Evolutionary conservation across 108 stramenopile genomes (phyloP).

Genomic region (Parietichytrium sp.): DNA sequence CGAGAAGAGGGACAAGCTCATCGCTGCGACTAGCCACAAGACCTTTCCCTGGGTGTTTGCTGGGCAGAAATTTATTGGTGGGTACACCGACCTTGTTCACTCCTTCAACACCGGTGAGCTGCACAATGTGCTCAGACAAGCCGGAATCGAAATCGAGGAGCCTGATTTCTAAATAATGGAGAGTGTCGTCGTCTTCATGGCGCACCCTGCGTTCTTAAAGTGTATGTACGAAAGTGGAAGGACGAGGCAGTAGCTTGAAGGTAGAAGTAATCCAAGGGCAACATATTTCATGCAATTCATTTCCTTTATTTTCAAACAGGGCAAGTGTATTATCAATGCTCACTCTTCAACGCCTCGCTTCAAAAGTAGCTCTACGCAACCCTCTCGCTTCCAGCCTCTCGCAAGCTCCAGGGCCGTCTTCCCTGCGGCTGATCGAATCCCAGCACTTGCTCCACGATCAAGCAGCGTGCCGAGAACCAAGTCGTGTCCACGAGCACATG

Average conservation of each 20-base stretch:
- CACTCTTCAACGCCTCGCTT: too few species aligned
- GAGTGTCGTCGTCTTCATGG: too few species aligned
- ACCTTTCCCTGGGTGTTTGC: conserved; percentile 37
- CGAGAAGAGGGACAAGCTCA: conserved; percentile 23
- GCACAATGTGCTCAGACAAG: not conserved
- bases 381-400: not conserved
- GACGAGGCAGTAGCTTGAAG: too few species aligned
- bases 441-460: not conserved
- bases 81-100: conserved; percentile 35
- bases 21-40: conserved; percentile 21
- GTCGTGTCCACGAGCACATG: not conserved
- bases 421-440: not conserved
- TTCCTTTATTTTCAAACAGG: too few species aligned
- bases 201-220: too few species aligned
- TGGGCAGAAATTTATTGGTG: conserved; percentile 10
- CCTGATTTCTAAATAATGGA: not conserved
- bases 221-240: too few species aligned
- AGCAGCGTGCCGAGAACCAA: not conserved
- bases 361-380: not conserved
- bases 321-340: too few species aligned
- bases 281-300: too few species aligned
- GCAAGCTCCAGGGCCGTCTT: conserved; percentile 19
- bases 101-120: not conserved
- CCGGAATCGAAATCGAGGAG: conserved; percentile 21
- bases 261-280: too few species aligned